Base-by-base conservation (phyloP, 306 rosid species). In the Lathyrus sativus region DNA sequence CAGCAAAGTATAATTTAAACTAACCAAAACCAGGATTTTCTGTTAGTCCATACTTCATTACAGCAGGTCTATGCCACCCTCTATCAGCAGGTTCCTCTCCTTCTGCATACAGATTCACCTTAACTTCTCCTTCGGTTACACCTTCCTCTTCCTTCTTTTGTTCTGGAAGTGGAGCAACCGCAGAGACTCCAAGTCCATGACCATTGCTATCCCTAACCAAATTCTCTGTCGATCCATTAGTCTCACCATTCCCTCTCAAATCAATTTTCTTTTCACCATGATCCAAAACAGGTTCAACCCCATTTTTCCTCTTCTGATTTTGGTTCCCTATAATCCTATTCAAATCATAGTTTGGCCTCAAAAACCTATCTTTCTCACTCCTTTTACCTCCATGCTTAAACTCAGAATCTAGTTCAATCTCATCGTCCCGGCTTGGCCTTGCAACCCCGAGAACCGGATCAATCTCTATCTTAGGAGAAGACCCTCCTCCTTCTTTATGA, bases 401-500 rank as follows among this genome's bases (percentile, higher is more conserved):
- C 75, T 76, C 79, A 57, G 74, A 24, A 76, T 51, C 85, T 3
- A 80, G 74, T 68, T 82, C 87, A 69, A 89, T 90, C 85, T 89
- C 96, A 66, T 59, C 78, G 39, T 84, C 85, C 42, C 78, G 64
- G 31, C 44, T 72, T 2, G 84, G 83, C 68, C 72, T 79, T 4
- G 90, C 87, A 57, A 90, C 71, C 15, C 96, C 96, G 63, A 89
- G 77, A 75, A 87, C 56, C 4, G 97, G 96, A 71, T 91, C 95
- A 55, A 87, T 91, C 84, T 91, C 97, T 26, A 88, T 86, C 80
- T 82, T 91, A 41, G 96, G 95, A 42, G 97, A 85, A 18, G 86
- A 82, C 71, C 83, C 88, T 45, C 83, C 88, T 45, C 82, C 93
- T 5, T 77, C 79, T 60, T 71, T 79, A 3, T 81, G 65, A 76